These are phyloP conservation scores for Saccharomycopsis amapae DNA, from an alignment of 805 yeast species.

Conservation along the genomic window DNA sequence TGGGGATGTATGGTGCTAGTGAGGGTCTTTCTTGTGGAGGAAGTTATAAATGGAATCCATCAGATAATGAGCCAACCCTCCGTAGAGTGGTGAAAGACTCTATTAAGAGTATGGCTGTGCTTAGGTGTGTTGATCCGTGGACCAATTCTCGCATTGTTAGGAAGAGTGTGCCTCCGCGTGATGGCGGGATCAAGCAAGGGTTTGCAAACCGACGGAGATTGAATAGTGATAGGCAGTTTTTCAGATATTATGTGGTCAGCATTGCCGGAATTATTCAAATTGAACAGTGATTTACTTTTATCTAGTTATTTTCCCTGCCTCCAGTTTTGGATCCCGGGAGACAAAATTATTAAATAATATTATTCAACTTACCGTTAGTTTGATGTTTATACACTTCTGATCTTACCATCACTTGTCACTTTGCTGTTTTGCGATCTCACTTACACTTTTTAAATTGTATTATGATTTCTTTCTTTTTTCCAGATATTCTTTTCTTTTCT, in stretches of 20 bases:
- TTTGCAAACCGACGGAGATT: not conserved
- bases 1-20: slow-evolving; percentile 24
- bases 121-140: slow-evolving; percentile 18
- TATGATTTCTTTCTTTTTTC: too few relatives aligned
- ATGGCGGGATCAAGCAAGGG: not conserved
- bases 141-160: slow-evolving; percentile 13
- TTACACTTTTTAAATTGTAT: too few relatives aligned
- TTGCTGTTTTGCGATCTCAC: too few relatives aligned
- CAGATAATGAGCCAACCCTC: slow-evolving; percentile 12
- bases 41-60: slow-evolving; percentile 9
- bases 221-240: not conserved
- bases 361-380: too few relatives aligned
- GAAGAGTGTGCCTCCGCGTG: not conserved
- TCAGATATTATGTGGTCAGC: not conserved
- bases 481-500: too few relatives aligned
- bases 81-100: slow-evolving; percentile 20
- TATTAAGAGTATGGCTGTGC: slow-evolving; percentile 19
- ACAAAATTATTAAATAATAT: too few relatives aligned
- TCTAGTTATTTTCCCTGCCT: too few relatives aligned
- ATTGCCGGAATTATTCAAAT: not conserved
- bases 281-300: too few relatives aligned
- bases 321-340: too few relatives aligned
- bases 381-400: too few relatives aligned
- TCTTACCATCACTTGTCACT: too few relatives aligned
- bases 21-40: too few relatives aligned